Base-by-base conservation (phyloP, 495 filamentous ascomycete species). In the Astrothelium macrocarpum region DNA sequence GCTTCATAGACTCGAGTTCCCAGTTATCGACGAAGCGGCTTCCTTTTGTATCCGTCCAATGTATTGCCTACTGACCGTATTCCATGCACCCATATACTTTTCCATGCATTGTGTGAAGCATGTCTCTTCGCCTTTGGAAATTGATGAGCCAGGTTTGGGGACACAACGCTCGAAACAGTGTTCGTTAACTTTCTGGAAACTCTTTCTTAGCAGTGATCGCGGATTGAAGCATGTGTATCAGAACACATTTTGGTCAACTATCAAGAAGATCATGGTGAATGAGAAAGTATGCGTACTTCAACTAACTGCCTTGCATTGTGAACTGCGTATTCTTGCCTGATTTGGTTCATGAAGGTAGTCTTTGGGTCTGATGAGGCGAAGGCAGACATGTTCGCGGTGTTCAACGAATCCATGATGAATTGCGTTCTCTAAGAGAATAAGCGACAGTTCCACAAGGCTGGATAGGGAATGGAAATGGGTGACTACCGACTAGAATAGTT, bases 31-130 rank as follows among this genome's bases (percentile, higher is more conserved):
- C 25, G 49, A 56, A 3, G 23, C 49, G 16, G 49, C 49, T 56
- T 56, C 66, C 63, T 80, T 77, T 71, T 89, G 85, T 75, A 95
- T 81, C 69, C 90, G 81, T 59, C 71, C 71, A 66, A 96, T 80
- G 73, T 95, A 96, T 29, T 85, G 80, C 64, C 81, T 72, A 75
- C 85, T 90, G 64, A 95, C 88, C 62, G 81, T 78, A 75, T 97
- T 96, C 95, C 95, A 98, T 34, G 89, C 83, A 28, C 80, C 77
- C 82, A 97, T 95, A 80, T 98, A 98, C 78, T 98, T 98, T 73
- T 97, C 90, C 88, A 96, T 94, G 79, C 94, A 98, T 65, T 80
- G 77, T 7, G 87, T 87, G 64, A 93, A 81, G 81, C 94, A 98
- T 53, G 82, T 79, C 75, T 87, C 84, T 77, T 91, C 85, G 70